Evolutionary conservation across 1,284 basidiomycete species (phyloP), one percentile per base, ranked within the genome.

Genomic region (Pterula multifida): DNA sequence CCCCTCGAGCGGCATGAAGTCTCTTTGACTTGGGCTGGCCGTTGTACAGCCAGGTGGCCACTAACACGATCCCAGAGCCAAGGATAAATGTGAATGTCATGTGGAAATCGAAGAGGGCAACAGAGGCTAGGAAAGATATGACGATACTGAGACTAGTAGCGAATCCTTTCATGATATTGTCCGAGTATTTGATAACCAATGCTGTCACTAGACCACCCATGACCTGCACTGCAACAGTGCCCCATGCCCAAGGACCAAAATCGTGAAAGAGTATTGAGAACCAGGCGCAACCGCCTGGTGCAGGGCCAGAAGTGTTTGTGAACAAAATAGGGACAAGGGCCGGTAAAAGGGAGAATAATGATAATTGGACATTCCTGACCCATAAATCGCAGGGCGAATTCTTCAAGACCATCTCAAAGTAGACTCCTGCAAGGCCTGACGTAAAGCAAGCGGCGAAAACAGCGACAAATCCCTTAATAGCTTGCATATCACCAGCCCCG

Each of bases 321-420:
- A 89, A 78, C 44, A 96, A 60, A 57, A 96, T 79, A 11, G 95
- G 92, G 3, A 88, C 68, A 42, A 95, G 68, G 2, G 94, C 94
- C 1, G 95, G 95, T 45, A 94, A 69, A 45, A 98, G 75, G 23
- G 91, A 95, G 70, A 97, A 98, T 52, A 92, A 74, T 22, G 92
- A 96, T 12, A 98, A 78, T 63, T 98, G 95, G 48, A 96, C 89
- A 67, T 98, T 98, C 58, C 95, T 85, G 51, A 95, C 85, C 94
- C 94, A 97, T 3, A 98, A 76, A 65, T 96, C 92, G 17, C 81
- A 79, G 57, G 81, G 80, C 9, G 88, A 90, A 57, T 81, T 85
- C 69, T 98, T 98, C 61, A 98, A 74, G 17, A 98, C 90, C 84
- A 94, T 93, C 70, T 98, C 95, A 60, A 98, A 97, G 70, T 98